Conservation (phyloP, 495 filamentous ascomycete genomes). For the Aspergillus sclerotiicarbonarius region DNA sequence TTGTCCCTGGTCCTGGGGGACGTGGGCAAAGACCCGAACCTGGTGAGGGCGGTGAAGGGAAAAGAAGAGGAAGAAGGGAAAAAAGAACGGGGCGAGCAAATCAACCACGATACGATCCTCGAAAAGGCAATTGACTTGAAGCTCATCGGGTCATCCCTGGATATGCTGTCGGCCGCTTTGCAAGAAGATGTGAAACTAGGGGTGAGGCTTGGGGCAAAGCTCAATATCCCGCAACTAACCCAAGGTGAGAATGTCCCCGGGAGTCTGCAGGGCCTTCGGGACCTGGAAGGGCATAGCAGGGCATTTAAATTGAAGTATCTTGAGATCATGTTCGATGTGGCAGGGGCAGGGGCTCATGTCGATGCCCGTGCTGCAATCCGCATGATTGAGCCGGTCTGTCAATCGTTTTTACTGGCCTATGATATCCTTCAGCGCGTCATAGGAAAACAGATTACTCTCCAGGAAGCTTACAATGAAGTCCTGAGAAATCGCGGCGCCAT, state of each 20-base stretch:
- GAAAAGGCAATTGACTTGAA: neutral
- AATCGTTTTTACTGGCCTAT: neutral
- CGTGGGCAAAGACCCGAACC: neutral
- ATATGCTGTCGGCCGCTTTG: neutral
- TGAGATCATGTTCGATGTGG: slow-evolving; percentile 9
- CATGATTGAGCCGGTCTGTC: slow-evolving; percentile 8
- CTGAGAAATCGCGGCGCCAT: slow-evolving; percentile 9
- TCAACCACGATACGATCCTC: neutral
- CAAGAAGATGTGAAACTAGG: slow-evolving; percentile 30
- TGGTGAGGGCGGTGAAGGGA: neutral
- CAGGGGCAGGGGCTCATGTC: neutral
- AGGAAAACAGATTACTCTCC: neutral
- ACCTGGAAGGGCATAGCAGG: neutral
- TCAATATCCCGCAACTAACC: slow-evolving; percentile 37
- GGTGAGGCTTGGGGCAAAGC: slow-evolving; percentile 38
- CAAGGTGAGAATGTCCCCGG: slow-evolving; percentile 36
- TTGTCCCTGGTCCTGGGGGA: slow-evolving; percentile 3
- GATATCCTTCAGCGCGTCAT: neutral
- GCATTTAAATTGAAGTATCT: slow-evolving; percentile 8
- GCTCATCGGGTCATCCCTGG: neutral
- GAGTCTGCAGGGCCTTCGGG: slow-evolving; percentile 4
- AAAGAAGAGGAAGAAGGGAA: neutral
- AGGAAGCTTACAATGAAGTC: slow-evolving; percentile 6
- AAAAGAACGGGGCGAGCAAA: neutral
- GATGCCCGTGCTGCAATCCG: slow-evolving; percentile 6